phyloP scores from a whole-genome alignment of 1,284 basidiomycete species.

The Ceraceosorus guamensis region DNA sequence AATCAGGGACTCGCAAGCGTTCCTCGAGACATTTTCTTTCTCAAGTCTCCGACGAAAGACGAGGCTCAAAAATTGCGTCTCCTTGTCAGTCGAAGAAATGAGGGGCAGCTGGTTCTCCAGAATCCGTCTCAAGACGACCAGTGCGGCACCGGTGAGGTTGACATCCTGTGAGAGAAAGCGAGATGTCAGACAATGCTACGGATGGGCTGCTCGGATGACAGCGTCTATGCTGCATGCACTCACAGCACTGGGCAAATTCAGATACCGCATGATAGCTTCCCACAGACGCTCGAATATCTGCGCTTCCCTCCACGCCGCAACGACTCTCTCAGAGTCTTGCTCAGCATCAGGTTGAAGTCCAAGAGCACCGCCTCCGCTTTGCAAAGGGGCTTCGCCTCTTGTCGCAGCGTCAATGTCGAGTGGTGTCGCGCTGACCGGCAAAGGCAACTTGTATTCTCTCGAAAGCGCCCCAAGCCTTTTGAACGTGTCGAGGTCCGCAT shows the following conservation, averaged over 20 bases:
- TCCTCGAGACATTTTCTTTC: neutral
- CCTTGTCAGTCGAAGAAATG: conserved; percentile 10
- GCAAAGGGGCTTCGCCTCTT: neutral
- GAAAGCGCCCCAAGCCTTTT: conserved; percentile 18
- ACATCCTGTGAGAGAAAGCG: neutral
- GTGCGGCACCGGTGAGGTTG: conserved; percentile 19
- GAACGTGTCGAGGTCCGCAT: conserved; percentile 21
- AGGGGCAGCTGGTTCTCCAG: conserved; percentile 28
- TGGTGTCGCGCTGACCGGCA: too few relatives aligned
- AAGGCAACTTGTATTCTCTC: conserved; percentile 21
- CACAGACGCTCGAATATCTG: conserved; percentile 5
- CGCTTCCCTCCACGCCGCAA: conserved; percentile 4
- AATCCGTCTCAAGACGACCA: conserved; percentile 24
- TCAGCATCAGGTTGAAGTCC: too few relatives aligned
- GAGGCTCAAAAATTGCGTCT: conserved; percentile 16
- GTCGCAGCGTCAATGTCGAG: too few relatives aligned
- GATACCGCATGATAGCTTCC: neutral
- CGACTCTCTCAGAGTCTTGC: conserved; percentile 1
- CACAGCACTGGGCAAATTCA: neutral
- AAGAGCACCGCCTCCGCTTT: conserved; percentile 2
- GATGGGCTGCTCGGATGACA: too few relatives aligned
- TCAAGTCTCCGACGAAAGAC: conserved; percentile 6
- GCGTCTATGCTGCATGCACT: neutral
- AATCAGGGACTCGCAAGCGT: conserved; percentile 14
- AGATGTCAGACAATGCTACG: neutral